A percentile compares a stretch with the other conserved stretches of the same genome.
Evolutionary conservation across 768 basidiomycete species (phyloP).

Genomic region (Ramaria sp.): DNA sequence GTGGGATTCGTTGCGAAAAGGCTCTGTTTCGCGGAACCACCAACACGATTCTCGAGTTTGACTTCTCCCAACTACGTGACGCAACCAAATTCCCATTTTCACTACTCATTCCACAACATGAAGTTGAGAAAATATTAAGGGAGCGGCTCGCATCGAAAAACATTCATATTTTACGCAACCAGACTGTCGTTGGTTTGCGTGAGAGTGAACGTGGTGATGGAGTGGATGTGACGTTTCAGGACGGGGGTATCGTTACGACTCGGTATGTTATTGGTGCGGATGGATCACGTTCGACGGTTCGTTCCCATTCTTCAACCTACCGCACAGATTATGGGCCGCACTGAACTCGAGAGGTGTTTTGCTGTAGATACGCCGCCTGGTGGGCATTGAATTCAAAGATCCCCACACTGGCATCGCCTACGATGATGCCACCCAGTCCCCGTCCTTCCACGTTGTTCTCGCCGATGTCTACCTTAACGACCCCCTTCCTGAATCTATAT

Average conservation of each 20-base stretch:
- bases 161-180: slow-evolving; percentile 25
- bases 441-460: background rate
- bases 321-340: background rate
- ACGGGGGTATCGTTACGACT: slow-evolving; percentile 31
- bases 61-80: slow-evolving; percentile 25
- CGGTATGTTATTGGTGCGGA: slow-evolving; percentile 43
- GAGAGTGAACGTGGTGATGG: slow-evolving; percentile 4
- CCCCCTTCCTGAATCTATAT: slow-evolving; percentile 17
- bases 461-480: slow-evolving; percentile 23
- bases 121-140: slow-evolving; percentile 31
- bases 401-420: slow-evolving; percentile 14
- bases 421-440: background rate
- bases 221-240: slow-evolving; percentile 34
- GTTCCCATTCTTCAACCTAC: slow-evolving; percentile 7
- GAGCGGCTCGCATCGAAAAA: slow-evolving; percentile 22
- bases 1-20: slow-evolving; percentile 23
- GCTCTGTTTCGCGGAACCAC: slow-evolving; percentile 24
- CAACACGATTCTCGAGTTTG: slow-evolving; percentile 17
- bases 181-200: slow-evolving; percentile 28
- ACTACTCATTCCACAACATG: slow-evolving; percentile 31
- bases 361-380: slow-evolving; percentile 29
- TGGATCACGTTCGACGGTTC: slow-evolving; percentile 34
- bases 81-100: slow-evolving; percentile 35
- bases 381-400: slow-evolving; percentile 33
- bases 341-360: background rate